Evolutionary conservation across 2,329 filamentous ascomycete species (phyloP).

Genomic region (Neocatenulostroma microsporum): DNA sequence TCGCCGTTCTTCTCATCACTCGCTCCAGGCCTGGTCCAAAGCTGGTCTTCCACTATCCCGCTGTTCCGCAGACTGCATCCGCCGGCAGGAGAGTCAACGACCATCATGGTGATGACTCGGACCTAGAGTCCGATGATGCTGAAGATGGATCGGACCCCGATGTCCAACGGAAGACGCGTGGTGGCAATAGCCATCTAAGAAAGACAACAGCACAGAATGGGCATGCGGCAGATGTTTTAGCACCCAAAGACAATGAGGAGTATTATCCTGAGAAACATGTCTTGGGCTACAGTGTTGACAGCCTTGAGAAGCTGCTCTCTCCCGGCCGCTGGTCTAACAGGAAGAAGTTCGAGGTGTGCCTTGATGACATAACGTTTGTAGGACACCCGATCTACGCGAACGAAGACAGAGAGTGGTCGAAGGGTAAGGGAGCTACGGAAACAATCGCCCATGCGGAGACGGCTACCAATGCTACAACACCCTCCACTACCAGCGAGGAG

Average conservation of each 20-base stretch:
- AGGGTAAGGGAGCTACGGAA: background rate
- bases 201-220: too few species aligned
- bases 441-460: background rate
- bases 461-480: background rate
- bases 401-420: conserved; percentile 49
- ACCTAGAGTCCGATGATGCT: conserved; percentile 3
- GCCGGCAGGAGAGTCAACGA: background rate
- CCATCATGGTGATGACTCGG: background rate
- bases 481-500: too few species aligned
- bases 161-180: too few species aligned
- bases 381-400: conserved; percentile 78
- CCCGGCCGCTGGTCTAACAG: conserved; percentile 58
- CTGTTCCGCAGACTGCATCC: conserved; percentile 42
- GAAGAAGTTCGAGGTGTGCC: conserved; percentile 77
- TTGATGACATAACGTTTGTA: conserved; percentile 72
- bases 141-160: too few species aligned
- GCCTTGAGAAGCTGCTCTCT: conserved; percentile 71
- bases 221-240: too few species aligned
- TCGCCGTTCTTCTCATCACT: conserved; percentile 67
- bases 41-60: conserved; percentile 79
- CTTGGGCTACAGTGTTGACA: conserved; percentile 40
- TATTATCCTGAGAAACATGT: conserved; percentile 8
- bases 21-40: conserved; percentile 70
- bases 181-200: too few species aligned
- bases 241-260: background rate